Evolutionary conservation across 768 basidiomycete species (phyloP).

Genomic region (Leccinum longicurvipes): DNA sequence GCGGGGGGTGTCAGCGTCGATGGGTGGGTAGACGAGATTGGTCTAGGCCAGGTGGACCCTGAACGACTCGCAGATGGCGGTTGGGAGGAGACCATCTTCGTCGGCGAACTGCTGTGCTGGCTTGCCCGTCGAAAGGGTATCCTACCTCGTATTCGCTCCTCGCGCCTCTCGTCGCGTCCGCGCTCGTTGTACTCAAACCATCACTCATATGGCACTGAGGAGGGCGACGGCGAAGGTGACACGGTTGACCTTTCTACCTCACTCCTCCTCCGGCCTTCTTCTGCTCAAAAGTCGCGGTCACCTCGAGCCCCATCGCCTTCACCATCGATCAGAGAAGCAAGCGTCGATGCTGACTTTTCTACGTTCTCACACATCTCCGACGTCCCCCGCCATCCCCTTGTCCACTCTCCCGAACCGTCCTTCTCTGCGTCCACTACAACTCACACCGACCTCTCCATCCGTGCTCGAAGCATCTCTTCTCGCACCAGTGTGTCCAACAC

Average conservation of each 20-base stretch:
- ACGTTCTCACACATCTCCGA: slow-evolving; percentile 26
- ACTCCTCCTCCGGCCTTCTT: slow-evolving; percentile 25
- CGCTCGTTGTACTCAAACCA: slow-evolving; percentile 20
- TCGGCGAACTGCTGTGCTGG: slow-evolving; percentile 70
- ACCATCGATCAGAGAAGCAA: background rate
- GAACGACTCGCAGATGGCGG: slow-evolving; percentile 59
- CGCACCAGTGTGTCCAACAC: slow-evolving; percentile 20
- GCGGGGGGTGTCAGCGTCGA: slow-evolving; percentile 28
- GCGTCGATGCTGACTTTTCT: slow-evolving; percentile 5
- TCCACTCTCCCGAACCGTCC: slow-evolving; percentile 31
- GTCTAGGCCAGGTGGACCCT: slow-evolving; percentile 64
- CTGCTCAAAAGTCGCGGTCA: background rate
- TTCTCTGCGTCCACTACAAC: slow-evolving; percentile 35
- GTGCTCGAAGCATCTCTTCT: slow-evolving; percentile 24
- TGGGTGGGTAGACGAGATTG: slow-evolving; percentile 47
- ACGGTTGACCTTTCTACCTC: slow-evolving; percentile 22
- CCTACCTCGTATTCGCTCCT: slow-evolving; percentile 13
- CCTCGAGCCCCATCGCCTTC: slow-evolving; percentile 1
- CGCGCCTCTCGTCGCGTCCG: background rate
- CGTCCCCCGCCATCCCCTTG: slow-evolving; percentile 30
- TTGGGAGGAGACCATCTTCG: slow-evolving; percentile 61
- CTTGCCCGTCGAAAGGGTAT: slow-evolving; percentile 49
- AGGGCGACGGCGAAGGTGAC: slow-evolving; percentile 9
- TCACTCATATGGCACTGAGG: slow-evolving; percentile 21
- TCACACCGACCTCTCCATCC: slow-evolving; percentile 32